phyloP scores from a whole-genome alignment of 768 basidiomycete species.

The Podaxis pistillaris region DNA sequence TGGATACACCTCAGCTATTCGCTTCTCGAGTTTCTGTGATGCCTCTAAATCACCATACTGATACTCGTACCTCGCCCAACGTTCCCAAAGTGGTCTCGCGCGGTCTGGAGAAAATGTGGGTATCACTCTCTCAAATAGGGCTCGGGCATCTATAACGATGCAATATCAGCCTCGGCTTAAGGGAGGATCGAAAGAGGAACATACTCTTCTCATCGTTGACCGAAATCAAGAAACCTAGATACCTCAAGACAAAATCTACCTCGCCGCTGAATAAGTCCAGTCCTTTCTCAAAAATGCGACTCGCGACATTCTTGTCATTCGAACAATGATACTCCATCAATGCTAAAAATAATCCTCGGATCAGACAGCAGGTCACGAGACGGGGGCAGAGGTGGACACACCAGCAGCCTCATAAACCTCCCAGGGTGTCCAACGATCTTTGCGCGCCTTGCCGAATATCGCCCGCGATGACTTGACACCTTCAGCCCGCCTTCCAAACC shows the following conservation, averaged over 20 bases:
- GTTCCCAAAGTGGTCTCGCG: conserved; percentile 89
- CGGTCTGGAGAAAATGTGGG: conserved; percentile 72
- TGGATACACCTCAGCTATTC: conserved; percentile 86
- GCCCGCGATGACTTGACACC: conserved; percentile 76
- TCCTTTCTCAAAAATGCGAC: conserved; percentile 92
- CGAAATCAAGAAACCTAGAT: conserved; percentile 90
- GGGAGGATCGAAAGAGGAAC: conserved; percentile 23
- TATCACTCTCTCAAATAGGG: conserved; percentile 90
- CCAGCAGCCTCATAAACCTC: conserved; percentile 93
- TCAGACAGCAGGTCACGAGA: conserved; percentile 3
- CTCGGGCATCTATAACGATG: conserved; percentile 75
- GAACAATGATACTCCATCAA: conserved; percentile 95
- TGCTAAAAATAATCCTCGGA: conserved; percentile 44
- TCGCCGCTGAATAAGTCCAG: conserved; percentile 81
- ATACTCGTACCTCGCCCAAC: conserved; percentile 95
- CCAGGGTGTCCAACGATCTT: conserved; percentile 78
- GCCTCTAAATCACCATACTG: conserved; percentile 91
- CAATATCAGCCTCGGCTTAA: conserved; percentile 14
- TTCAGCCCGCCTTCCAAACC: conserved; percentile 86
- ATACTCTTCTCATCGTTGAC: conserved; percentile 95
- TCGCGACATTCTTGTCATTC: conserved; percentile 72
- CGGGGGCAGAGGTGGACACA: conserved; percentile 27
- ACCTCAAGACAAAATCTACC: conserved; percentile 81
- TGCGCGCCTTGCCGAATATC: conserved; percentile 81
- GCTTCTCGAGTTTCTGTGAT: conserved; percentile 83